Conservation (phyloP, 805 yeast species). For the Lachancea meyersii region DNA sequence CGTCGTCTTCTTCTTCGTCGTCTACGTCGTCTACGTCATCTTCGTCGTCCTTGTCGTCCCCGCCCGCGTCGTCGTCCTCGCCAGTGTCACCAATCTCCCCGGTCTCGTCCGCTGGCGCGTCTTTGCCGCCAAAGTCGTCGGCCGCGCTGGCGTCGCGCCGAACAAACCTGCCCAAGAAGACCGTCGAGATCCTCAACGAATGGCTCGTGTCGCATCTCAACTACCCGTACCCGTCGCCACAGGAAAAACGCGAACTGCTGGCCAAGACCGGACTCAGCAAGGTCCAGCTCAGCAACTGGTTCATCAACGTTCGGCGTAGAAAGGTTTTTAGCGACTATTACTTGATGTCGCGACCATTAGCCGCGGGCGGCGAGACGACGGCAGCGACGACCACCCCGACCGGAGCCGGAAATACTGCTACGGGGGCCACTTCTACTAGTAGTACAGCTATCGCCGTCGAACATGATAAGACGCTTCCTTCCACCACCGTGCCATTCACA, state of each 20-base stretch:
- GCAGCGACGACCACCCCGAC: constrained; percentile 7
- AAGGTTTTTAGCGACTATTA: constrained; percentile 42
- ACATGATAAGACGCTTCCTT: not conserved
- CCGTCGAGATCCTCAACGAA: constrained; percentile 60
- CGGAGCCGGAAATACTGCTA: constrained; percentile 11
- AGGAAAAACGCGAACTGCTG: constrained; percentile 66
- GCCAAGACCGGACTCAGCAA: constrained; percentile 69
- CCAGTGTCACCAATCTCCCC: not conserved
- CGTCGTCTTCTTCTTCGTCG: constrained; percentile 1
- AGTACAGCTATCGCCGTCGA: not conserved
- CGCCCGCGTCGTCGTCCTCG: not conserved
- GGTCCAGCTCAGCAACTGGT: constrained; percentile 82
- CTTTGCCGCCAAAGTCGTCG: not conserved
- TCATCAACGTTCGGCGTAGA: constrained; percentile 78
- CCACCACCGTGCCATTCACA: constrained; percentile 21
- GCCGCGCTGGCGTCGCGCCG: not conserved
- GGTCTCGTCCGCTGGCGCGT: not conserved
- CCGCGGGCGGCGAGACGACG: constrained; percentile 10
- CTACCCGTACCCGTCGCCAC: constrained; percentile 80
- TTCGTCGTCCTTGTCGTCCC: not conserved
- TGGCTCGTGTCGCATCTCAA: constrained; percentile 73
- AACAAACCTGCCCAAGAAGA: constrained; percentile 69
- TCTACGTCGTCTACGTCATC: not conserved
- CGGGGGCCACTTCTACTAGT: constrained; percentile 2
- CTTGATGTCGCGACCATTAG: constrained; percentile 13